Evolutionary conservation across 805 yeast species (phyloP), one percentile per base, ranked within the genome.

Genomic region (Metschnikowia continentalis): DNA sequence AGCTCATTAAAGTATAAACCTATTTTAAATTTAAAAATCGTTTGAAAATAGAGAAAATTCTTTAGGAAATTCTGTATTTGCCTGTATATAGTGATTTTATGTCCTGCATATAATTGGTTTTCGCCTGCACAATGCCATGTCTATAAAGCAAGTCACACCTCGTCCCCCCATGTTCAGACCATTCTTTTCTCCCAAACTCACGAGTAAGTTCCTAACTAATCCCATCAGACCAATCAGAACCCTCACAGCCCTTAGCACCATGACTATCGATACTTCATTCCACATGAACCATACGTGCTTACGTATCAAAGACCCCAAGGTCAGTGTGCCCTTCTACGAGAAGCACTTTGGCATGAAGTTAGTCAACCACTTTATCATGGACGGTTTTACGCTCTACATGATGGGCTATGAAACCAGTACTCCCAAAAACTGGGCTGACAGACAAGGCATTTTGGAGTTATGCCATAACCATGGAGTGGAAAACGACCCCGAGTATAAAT

Each of bases 381-480:
- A 77, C 36, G 67, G 74, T 60, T 86, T 83, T 66, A 78, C 84
- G 38, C 71, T 90, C 38, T 88, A 86, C 71, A 82, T 87, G 70
- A 70, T 92, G 52, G 86, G 84, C 1, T 75, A 77, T 53, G 80
- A 81, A 41, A 70, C 76, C 6, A 71, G 67, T 40, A 69, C 64
- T n/a, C 66, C 72, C 5, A 70, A 71, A 22, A 65, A 70, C 54
- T 76, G 78, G 74, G 64, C 72, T 5, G 74, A 75, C 32, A 70
- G 79, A 52, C 68, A 69, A 46, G 98, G 98, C 49, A 79, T 92
- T 17, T 76, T 92, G 52, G 97, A 90, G 68, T 77, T 92, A 61
- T 81, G 90, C 56, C 95, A 90, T 70, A 80, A 84, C 62, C 83
- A 87, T 71, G 94, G 92, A 10, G 75, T 84, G 43, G 88, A 86